Base-by-base conservation (phyloP, 148 eudicot species). In the Vaccinium darrowii region DNA sequence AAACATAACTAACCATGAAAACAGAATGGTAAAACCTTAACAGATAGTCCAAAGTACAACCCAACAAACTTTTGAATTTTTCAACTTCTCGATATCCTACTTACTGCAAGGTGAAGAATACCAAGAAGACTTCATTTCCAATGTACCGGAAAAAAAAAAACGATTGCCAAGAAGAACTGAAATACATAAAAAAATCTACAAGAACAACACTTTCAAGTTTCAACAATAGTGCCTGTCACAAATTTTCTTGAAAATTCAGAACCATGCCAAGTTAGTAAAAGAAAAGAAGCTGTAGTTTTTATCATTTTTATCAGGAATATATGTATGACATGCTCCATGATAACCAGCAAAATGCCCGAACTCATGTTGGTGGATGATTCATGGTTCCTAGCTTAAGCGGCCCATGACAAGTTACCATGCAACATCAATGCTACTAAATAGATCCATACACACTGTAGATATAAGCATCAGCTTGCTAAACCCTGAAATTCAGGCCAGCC, bases 1-100 rank as follows among this genome's bases (percentile, higher is more conserved):
- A 90, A 90, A 88, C 87, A 90, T 86, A 92, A 86, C 88, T 71
- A 73, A 63, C 85, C 85, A 85, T 87, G 89, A 89, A 91, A 81
- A 81, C n/a, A 81, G 83, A 87, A 80, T 81, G 47, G 87, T 39
- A 79, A 65, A 81, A 78, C 72, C 82, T 81, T 23, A 15, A 76
- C 72, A 58, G 85, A 84, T 52, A 78, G 54, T 76, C 75, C 76
- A 52, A 78, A 67, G 47, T 27, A 33, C 21, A 82, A 67, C 49
- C 52, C 51, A 80, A 71, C 56, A 84, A 87, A 15, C 18, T 60
- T 57, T 79, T 30, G 12, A 78, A 54, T 51, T 63, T 23, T 21
- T 85, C 65, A 80, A 53, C 18, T 1, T 49, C 21, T 72, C 18
- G 13, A 56, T 19, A 54, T 51, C 69, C 80, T 82, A 58, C 76